Evolutionary conservation across 805 yeast species (phyloP), one percentile per base, ranked within the genome.

Genomic region (Metschnikowia continentalis): DNA sequence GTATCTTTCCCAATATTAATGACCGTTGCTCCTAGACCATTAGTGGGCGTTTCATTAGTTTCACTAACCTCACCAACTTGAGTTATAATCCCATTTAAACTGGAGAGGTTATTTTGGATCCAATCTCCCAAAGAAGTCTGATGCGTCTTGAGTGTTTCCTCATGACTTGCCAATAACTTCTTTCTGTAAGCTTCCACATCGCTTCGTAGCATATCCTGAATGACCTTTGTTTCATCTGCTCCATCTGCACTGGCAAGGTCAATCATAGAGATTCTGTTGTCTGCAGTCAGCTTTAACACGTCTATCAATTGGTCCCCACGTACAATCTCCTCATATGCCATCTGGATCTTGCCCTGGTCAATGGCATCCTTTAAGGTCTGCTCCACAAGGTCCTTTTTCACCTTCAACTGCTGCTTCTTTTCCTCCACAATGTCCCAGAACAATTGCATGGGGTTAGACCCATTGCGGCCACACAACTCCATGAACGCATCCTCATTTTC

Each of bases 361-460:
- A 49, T 54, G 43, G 58, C 46, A 32, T 74, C 76, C 5, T 75
- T 65, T 30, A 84, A 57, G 5, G 77, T 64, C 54, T 78, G 83
- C 46, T 79, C 78, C 1, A 83, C 78, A 39, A 84, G 66, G 47
- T 84, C 88, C 48, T 79, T 79, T 61, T 82, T 81, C 20, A 83
- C 81, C 52, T 76, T 78, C 42, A 87, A 62, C 1, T 74, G 60
- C 48, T 82, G 78, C 33, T 77, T 75, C 58, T 81, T 82, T 50
- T 80, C 84, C 57, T 86, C 90, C 3, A 86, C 75, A 0, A 78
- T 60, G 63, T 90, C 96, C 80, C 88, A 79, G 63, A 86, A 90
- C 38, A 88, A 66, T 55, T 90, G 96, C 39, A 84, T 61, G 0
- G 96, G 86, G 1, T 83, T 77, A 0, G 96, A 89, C 0, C 96